Conservation (phyloP, 352 stramenopile species). For the Globisporangium takayamanum region DNA sequence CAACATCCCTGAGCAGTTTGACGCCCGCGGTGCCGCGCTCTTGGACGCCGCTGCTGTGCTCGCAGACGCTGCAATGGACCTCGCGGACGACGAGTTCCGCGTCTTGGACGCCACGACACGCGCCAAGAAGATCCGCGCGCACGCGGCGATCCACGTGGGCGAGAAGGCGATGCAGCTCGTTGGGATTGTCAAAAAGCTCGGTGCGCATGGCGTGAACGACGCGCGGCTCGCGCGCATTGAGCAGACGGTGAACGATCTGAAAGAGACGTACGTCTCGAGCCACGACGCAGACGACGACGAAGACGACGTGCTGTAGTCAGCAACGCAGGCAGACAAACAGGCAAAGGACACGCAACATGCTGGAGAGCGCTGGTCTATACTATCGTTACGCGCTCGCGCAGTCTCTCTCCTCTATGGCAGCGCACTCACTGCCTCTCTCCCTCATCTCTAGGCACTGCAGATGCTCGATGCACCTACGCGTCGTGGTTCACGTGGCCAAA, state of each 20-base stretch:
- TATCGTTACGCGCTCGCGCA: slow-evolving; percentile 17
- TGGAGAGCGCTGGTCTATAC: slow-evolving; percentile 5
- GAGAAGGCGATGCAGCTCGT: slow-evolving; percentile 76
- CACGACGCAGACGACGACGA: slow-evolving; percentile 80
- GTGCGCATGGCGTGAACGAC: slow-evolving; percentile 48
- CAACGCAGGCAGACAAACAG: neutral
- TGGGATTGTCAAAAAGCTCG: slow-evolving; percentile 81
- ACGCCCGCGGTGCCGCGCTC: slow-evolving; percentile 53
- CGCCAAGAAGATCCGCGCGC: slow-evolving; percentile 76
- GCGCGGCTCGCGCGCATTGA: slow-evolving; percentile 41
- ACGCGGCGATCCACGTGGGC: slow-evolving; percentile 56
- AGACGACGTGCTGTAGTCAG: slow-evolving; percentile 77
- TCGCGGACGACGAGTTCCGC: slow-evolving; percentile 76
- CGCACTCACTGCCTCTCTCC: neutral
- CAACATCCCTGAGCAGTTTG: slow-evolving; percentile 68
- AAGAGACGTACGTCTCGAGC: slow-evolving; percentile 50
- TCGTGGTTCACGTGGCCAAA: slow-evolving; percentile 57
- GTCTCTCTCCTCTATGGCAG: neutral
- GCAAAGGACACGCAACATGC: neutral
- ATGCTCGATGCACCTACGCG: slow-evolving; percentile 15
- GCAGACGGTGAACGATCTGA: slow-evolving; percentile 30
- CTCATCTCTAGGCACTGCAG: neutral
- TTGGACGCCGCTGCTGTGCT: slow-evolving; percentile 53
- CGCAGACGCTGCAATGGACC: slow-evolving; percentile 59
- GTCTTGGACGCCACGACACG: slow-evolving; percentile 54